Base-by-base conservation (phyloP, 306 rosid species). In the Casuarina equisetifolia region DNA sequence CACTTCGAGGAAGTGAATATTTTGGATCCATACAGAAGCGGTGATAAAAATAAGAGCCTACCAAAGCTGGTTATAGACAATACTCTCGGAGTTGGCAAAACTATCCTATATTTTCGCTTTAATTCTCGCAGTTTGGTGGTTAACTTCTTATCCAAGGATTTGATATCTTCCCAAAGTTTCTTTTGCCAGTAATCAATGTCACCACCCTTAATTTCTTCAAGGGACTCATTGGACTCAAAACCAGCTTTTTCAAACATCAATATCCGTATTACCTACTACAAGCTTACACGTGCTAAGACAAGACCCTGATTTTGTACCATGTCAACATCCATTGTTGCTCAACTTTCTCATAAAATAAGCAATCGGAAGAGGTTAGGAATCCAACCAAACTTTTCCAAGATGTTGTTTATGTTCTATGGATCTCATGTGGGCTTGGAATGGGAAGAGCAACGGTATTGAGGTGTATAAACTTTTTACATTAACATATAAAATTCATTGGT, bases 21-120 rank as follows among this genome's bases (percentile, higher is more conserved):
- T 82, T 89, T 68, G 90, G 94, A 93, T 93, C 93, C 78, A 83
- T 90, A 83, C 79, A 83, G 83, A 79, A 74, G 73, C 70, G 59
- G 42, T 13, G 82, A 16, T 70, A 64, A 79, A 82, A 78, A 76
- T 80, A 49, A 57, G 75, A 84, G 82, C 48, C 78, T 83, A 72
- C 68, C 82, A 59, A 86, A 77, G 76, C 36, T 80, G 82, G 74
- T 77, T 42, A 17, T 69, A 76, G 79, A 84, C 91, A 81, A 70
- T 79, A 66, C 63, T 89, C 86, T 89, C 84, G 98, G 92, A 88
- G 85, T 82, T 85, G 75, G 71, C 89, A 39, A 76, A 70, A 79
- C 72, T 73, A 36, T 81, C 78, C 73, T 71, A 61, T 83, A 70
- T 72, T 80, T 83, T 43, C 69, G 54, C 66, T 43, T 69, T 69